Conservation (phyloP, 345 rosid species). For the Nephelium lappaceum region DNA sequence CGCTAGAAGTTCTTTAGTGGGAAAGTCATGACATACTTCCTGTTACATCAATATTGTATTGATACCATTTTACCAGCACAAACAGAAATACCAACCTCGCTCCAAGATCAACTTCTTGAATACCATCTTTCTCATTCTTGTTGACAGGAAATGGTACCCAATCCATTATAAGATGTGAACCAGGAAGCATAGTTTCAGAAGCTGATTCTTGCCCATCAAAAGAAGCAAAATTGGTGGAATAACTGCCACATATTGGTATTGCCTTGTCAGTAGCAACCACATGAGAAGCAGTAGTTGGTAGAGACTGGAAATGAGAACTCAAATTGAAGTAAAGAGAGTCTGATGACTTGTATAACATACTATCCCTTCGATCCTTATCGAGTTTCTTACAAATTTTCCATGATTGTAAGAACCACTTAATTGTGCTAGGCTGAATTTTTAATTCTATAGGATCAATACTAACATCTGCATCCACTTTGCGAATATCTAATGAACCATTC, state of each 20-base stretch:
- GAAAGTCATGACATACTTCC: not conserved
- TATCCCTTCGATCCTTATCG: conserved; percentile 28
- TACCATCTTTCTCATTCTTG: conserved; percentile 37
- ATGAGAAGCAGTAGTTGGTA: conserved; percentile 29
- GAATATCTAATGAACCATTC: conserved; percentile 89
- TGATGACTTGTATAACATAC: conserved; percentile 29
- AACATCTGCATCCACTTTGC: conserved; percentile 83
- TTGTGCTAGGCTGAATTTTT: conserved; percentile 65
- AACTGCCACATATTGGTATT: conserved; percentile 24
- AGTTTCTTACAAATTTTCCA: conserved; percentile 56
- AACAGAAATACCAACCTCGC: conserved; percentile 64
- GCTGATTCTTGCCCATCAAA: conserved; percentile 41
- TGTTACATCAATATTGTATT: not conserved
- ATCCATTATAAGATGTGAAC: conserved; percentile 66
- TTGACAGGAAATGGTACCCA: conserved; percentile 70
- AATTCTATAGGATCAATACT: conserved; percentile 75
- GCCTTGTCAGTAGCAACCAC: conserved; percentile 30
- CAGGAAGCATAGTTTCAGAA: conserved; percentile 53
- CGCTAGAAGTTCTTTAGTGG: not conserved
- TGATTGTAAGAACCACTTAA: conserved; percentile 64
- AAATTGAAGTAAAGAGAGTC: conserved; percentile 48
- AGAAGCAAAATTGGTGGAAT: conserved; percentile 38
- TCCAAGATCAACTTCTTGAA: conserved; percentile 68
- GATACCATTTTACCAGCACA: not conserved
- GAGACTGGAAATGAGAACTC: conserved; percentile 43